Conservation (phyloP, 257 asterid genomes). For the Ocimum tenuiflorum region DNA sequence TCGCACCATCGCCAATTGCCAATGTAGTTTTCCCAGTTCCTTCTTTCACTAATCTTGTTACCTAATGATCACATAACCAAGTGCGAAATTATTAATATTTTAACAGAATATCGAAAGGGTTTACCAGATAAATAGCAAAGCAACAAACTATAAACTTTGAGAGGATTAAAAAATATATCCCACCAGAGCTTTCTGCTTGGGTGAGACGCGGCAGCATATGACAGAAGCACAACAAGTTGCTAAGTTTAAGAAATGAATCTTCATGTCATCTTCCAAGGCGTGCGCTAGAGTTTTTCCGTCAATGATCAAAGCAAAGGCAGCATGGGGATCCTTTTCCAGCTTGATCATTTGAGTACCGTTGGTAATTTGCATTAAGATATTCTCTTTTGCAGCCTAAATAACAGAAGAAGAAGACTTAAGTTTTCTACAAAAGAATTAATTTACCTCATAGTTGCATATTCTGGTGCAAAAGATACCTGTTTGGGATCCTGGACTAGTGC, state of each 20-base stretch:
- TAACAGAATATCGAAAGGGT: too few species aligned
- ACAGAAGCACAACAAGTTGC: slow-evolving; percentile 93
- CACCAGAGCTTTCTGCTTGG: slow-evolving; percentile 96
- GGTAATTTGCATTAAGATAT: slow-evolving; percentile 68
- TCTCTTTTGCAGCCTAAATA: slow-evolving; percentile 61
- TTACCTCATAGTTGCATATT: too few species aligned
- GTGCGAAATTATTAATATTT: too few species aligned
- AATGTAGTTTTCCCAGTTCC: slow-evolving; percentile 92
- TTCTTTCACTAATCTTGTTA: slow-evolving; percentile 87
- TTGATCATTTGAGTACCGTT: slow-evolving; percentile 73
- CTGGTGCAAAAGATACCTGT: slow-evolving; percentile 62
- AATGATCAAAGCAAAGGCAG: slow-evolving; percentile 91
- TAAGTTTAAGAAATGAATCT: slow-evolving; percentile 65
- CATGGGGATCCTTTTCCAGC: slow-evolving; percentile 80
- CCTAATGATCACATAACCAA: too few species aligned
- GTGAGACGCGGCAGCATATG: slow-evolving; percentile 98
- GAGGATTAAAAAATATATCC: slow-evolving; percentile 14
- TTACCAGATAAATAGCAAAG: too few species aligned
- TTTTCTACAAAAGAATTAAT: too few species aligned
- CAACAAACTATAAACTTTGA: too few species aligned
- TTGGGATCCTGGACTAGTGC: slow-evolving; percentile 35
- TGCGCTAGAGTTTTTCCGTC: slow-evolving; percentile 84
- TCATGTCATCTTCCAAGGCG: slow-evolving; percentile 80
- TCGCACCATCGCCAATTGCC: slow-evolving; percentile 99
- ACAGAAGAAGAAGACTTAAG: too few species aligned